Conservation (phyloP, 176 grass and related monocot genomes). For the sorghum (Sorghum bicolor) region DNA sequence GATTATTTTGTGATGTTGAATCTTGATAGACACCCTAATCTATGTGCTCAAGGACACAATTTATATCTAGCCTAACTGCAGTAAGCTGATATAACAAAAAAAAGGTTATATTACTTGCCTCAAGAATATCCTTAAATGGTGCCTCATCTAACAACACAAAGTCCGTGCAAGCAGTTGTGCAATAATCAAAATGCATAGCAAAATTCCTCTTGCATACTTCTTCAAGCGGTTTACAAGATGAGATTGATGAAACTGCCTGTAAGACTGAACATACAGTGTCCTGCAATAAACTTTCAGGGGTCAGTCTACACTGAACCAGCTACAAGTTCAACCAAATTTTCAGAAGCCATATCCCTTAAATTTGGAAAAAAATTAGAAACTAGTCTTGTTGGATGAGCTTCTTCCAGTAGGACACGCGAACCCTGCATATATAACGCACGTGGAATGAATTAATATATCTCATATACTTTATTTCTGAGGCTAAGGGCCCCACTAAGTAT, state of each 20-base stretch:
- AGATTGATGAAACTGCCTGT: constrained; percentile 66
- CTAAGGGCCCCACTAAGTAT: constrained; percentile 36
- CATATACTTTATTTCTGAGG: constrained; percentile 46
- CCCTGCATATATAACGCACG: constrained; percentile 61
- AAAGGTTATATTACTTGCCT: constrained; percentile 50
- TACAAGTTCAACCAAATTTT: constrained; percentile 77
- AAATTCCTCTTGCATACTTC: constrained; percentile 89
- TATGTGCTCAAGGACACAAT: constrained; percentile 20
- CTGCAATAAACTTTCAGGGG: constrained; percentile 83
- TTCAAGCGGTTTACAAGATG: constrained; percentile 89
- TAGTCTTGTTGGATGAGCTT: constrained; percentile 59
- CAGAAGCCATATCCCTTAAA: constrained; percentile 58
- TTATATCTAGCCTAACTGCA: background rate
- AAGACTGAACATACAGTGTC: constrained; percentile 88
- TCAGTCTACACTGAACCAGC: constrained; percentile 57
- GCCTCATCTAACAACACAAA: constrained; percentile 90
- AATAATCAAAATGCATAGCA: constrained; percentile 93
- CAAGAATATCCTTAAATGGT: constrained; percentile 83
- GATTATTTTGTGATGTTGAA: constrained; percentile 5
- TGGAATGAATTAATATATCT: constrained; percentile 64
- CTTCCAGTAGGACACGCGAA: constrained; percentile 47
- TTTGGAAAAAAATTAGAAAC: constrained; percentile 49
- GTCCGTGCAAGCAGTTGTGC: constrained; percentile 75
- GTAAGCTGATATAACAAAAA: constrained; percentile 20
- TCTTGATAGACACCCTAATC: constrained; percentile 24